phyloP scores from a whole-genome alignment of 2,329 filamentous ascomycete genomes.

The Rhynchosporium secalis region DNA sequence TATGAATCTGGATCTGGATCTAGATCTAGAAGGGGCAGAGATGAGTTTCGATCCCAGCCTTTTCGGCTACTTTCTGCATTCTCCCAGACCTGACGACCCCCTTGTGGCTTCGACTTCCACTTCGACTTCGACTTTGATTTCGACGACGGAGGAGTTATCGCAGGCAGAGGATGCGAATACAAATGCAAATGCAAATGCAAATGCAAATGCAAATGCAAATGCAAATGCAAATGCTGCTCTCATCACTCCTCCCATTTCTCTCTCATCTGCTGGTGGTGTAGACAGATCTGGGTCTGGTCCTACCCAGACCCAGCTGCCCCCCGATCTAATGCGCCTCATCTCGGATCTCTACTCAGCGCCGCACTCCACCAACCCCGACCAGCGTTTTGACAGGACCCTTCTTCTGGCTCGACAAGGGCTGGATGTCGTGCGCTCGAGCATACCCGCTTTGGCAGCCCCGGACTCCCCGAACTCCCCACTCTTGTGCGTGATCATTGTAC shows the following conservation, averaged over 20 bases:
- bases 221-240: background rate
- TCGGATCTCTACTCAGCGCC: background rate
- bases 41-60: background rate
- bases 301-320: background rate
- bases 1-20: background rate
- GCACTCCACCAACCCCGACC: background rate
- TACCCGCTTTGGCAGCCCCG: background rate
- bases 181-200: no score
- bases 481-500: background rate
- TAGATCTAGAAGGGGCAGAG: background rate
- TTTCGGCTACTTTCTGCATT: background rate
- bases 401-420: background rate
- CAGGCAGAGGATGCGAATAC: no score
- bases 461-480: background rate
- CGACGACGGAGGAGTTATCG: no score
- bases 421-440: background rate
- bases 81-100: background rate
- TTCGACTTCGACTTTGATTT: no score
- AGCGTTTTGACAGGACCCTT: background rate
- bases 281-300: background rate
- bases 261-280: background rate
- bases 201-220: background rate
- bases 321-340: background rate
- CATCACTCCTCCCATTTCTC: background rate
- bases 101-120: no score